Conservation (phyloP, 371 early-diverging fungal genomes). For the Mortierella sp. region DNA sequence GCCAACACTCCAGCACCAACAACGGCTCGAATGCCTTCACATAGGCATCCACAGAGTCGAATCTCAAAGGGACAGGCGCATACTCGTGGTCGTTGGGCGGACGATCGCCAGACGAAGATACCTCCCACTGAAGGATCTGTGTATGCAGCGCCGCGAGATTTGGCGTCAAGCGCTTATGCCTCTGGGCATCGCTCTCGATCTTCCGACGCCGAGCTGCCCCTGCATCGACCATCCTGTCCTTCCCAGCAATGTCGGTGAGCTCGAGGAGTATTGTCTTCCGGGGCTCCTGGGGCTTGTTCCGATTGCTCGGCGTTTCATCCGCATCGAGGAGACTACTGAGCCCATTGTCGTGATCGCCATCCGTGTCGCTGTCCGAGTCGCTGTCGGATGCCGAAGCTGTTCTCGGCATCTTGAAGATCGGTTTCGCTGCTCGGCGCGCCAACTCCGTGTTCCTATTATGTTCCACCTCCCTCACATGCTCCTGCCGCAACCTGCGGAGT, state of each 20-base stretch:
- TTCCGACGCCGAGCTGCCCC: constrained; percentile 33
- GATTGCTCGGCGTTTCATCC: constrained; percentile 38
- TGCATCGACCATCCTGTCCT: constrained; percentile 19
- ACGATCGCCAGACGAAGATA: constrained; percentile 59
- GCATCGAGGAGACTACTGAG: constrained; percentile 41
- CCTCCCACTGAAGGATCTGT: constrained; percentile 69
- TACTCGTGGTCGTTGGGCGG: constrained; percentile 61
- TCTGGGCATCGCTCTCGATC: constrained; percentile 35
- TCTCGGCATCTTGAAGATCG: background rate
- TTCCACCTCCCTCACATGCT: constrained; percentile 36
- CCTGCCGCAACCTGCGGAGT: constrained; percentile 48
- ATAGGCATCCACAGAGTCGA: constrained; percentile 74
- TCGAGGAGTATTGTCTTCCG: constrained; percentile 56
- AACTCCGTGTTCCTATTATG: constrained; percentile 27
- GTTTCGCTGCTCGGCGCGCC: constrained; percentile 29
- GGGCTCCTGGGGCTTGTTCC: constrained; percentile 29
- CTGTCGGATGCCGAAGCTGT: constrained; percentile 28
- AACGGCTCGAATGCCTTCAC: constrained; percentile 82
- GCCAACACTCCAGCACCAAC: constrained; percentile 88
- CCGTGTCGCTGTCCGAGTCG: constrained; percentile 32
- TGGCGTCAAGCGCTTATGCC: constrained; percentile 64
- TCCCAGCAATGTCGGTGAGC: constrained; percentile 33
- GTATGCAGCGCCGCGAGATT: constrained; percentile 64
- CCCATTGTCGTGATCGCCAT: constrained; percentile 26
- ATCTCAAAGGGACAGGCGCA: constrained; percentile 68